phyloP scores from a whole-genome alignment of 2,329 filamentous ascomycete genomes.

The Tolypocladium nubicola region DNA sequence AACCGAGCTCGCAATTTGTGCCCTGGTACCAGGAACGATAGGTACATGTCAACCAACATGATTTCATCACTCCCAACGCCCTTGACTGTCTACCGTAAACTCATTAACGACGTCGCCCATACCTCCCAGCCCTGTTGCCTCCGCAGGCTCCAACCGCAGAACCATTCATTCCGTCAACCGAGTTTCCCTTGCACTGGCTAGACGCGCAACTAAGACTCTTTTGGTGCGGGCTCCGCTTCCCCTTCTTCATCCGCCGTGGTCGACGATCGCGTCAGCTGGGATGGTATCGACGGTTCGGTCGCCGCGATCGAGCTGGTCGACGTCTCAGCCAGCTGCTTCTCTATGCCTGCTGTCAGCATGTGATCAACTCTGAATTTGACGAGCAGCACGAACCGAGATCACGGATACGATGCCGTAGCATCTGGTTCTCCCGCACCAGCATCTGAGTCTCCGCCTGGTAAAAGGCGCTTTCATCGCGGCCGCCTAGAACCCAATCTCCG shows the following conservation, averaged over 20 bases:
- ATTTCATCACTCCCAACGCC: not conserved
- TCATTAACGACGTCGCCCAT: not conserved
- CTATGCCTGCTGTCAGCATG: conserved; percentile 16
- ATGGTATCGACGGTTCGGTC: conserved; percentile 38
- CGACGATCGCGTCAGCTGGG: conserved; percentile 35
- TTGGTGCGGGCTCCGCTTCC: conserved; percentile 6
- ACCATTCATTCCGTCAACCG: not conserved
- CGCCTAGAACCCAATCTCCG: conserved; percentile 51
- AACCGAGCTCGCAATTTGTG: not conserved
- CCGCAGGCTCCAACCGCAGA: not conserved
- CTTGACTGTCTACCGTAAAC: not conserved
- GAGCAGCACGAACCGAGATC: conserved; percentile 48
- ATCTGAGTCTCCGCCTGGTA: conserved; percentile 77
- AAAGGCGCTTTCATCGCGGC: conserved; percentile 64
- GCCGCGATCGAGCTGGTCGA: conserved; percentile 17
- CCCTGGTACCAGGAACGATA: not conserved
- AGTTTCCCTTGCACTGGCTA: not conserved
- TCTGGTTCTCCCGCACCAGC: conserved; percentile 69
- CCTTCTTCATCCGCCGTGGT: conserved; percentile 30
- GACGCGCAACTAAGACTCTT: conserved; percentile 5
- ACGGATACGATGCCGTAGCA: conserved; percentile 64
- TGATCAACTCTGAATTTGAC: not conserved
- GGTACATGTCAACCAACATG: not conserved
- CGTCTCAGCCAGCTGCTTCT: conserved; percentile 40
- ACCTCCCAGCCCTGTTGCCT: too few relatives aligned